Conservation (phyloP, 768 basidiomycete genomes). For the Trametes cubensis region DNA sequence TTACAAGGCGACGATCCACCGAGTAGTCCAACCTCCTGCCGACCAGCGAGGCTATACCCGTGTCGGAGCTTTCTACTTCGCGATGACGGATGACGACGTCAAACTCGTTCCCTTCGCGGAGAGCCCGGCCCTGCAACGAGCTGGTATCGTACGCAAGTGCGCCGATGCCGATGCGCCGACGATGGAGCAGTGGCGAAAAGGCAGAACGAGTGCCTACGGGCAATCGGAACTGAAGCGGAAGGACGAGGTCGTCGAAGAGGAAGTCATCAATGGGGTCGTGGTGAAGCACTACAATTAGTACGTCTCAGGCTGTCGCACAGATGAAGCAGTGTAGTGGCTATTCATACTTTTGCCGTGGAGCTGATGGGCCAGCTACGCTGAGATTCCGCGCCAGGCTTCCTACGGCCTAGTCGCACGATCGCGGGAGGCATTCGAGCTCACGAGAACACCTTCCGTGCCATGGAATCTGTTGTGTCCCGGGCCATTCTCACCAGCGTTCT, state of each 20-base stretch:
- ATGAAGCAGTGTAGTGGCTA: neutral
- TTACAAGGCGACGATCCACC: conserved; percentile 41
- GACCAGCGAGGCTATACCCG: conserved; percentile 39
- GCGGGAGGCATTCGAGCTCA: neutral
- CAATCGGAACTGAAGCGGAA: conserved; percentile 34
- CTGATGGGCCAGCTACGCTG: neutral
- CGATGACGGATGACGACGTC: conserved; percentile 36
- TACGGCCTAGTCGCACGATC: neutral
- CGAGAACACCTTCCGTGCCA: neutral
- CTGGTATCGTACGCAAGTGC: conserved; percentile 32
- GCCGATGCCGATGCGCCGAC: conserved; percentile 34
- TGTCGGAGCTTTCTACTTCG: conserved; percentile 41
- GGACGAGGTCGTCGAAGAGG: conserved; percentile 36
- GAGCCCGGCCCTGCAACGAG: conserved; percentile 37
- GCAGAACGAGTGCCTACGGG: conserved; percentile 35
- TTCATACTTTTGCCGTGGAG: neutral
- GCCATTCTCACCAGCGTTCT: neutral
- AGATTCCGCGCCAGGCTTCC: neutral
- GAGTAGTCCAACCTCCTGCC: conserved; percentile 39
- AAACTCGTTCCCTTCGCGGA: conserved; percentile 33
- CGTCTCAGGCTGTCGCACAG: neutral
- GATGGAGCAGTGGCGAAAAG: conserved; percentile 37
- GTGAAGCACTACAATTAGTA: conserved; percentile 39
- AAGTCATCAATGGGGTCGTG: conserved; percentile 37
- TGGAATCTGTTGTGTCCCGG: neutral